Base-by-base conservation (phyloP, 2,329 filamentous ascomycete species). In the Fusarium dimerum region DNA sequence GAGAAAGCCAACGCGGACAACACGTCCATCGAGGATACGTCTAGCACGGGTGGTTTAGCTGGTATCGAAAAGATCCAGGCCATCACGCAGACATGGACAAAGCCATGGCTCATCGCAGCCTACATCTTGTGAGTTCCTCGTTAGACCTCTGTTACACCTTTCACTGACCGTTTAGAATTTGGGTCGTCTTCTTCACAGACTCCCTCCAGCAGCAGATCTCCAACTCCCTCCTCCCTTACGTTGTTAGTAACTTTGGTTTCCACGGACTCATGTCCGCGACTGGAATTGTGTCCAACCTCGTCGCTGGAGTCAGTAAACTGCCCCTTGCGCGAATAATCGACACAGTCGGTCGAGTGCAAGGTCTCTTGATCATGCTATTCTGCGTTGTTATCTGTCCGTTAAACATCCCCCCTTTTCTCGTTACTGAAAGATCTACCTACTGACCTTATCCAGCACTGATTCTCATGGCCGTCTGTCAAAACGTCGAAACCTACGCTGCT, bases 241-340 rank as follows among this genome's bases (percentile, higher is more conserved):
- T 75, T 10, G 75, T 74, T 18, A 75, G 72, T 55, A 67, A 61
- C 34, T 82, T 79, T 57, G 64, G 69, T 18, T 59, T 68, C 3
- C 79, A 82, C 59, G 79, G 77, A 2, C 67, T 80, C 5, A 70
- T 78, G 36, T 71, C 77, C 3, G 72, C 78, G 3, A 76, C 78
- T 17, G 70, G 72, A 16, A 77, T 82, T 49, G 76, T 82, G 52
- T 50, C 50, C 53, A 55, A 53, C 38, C 13, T 55, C 11, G 53
- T 55, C 7, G 67, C 71, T 64, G 83, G 81, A 43, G 77, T 84
- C 7, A 76, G 79, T 41, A 83, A 83, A 60, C 77, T 85, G 5
- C 80, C 83, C 2, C 76, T 84, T 57, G 82, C 83, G 26, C 86
- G 86, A 63, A 71, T 85, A 17, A 74, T 85, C 40, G 80, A 86